Conservation (phyloP, 2,329 filamentous ascomycete species). For the Fusarium paranaense region DNA sequence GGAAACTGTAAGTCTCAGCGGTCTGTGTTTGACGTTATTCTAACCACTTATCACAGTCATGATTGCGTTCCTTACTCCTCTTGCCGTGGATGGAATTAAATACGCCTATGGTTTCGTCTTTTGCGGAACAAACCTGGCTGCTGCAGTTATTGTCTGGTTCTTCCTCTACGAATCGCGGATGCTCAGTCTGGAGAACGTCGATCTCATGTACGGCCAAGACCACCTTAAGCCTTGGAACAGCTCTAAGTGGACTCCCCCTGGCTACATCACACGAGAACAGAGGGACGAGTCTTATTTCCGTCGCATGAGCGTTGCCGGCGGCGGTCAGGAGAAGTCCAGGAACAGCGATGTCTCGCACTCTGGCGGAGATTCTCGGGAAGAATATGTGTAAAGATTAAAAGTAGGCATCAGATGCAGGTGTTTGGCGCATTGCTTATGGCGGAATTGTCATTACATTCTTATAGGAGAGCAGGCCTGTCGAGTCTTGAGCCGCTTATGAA, state of each 20-base stretch:
- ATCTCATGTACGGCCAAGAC: constrained; percentile 74
- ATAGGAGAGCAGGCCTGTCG: background rate
- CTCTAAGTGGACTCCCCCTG: constrained; percentile 62
- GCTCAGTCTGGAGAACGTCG: constrained; percentile 77
- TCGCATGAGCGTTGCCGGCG: constrained; percentile 19
- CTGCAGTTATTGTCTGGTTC: constrained; percentile 72
- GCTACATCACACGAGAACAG: constrained; percentile 56
- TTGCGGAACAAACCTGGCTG: constrained; percentile 69
- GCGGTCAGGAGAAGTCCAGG: constrained; percentile 31
- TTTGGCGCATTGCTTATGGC: constrained; percentile 20
- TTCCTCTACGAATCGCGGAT: constrained; percentile 75
- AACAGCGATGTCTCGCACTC: constrained; percentile 38
- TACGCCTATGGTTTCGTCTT: constrained; percentile 76
- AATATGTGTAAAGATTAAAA: constrained; percentile 30
- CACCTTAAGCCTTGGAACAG: constrained; percentile 72
- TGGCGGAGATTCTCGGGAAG: constrained; percentile 28
- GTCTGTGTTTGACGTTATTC: background rate
- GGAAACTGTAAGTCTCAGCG: constrained; percentile 63
- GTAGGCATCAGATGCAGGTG: constrained; percentile 14
- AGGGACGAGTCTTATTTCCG: constrained; percentile 47
- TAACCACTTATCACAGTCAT: constrained; percentile 57
- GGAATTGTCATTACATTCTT: constrained; percentile 25
- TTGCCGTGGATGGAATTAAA: constrained; percentile 70
- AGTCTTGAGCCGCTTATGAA: background rate
- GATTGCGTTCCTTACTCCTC: constrained; percentile 75